These are phyloP conservation scores for Chondrostereum purpureum DNA, from an alignment of 1,284 basidiomycete species.

Conservation along the genomic window DNA sequence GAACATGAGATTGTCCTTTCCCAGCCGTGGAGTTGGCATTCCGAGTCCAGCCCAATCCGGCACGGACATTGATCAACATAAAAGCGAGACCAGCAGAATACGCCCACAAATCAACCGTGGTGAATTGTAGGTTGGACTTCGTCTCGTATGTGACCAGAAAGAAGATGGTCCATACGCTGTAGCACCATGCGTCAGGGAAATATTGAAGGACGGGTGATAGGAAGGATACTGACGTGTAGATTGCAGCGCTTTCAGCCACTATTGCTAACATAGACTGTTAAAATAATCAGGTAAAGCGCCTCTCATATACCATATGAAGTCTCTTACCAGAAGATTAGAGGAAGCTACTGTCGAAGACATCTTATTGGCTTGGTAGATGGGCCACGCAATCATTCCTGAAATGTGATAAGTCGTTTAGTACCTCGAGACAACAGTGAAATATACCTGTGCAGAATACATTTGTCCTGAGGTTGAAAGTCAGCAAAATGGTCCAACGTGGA, in stretches of 20 bases:
- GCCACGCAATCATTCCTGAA: conserved; percentile 9
- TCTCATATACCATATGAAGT: background rate
- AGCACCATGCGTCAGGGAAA: background rate
- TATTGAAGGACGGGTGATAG: background rate
- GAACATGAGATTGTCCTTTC: background rate
- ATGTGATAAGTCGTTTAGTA: background rate
- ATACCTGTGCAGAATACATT: conserved; percentile 13
- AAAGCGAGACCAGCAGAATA: conserved; percentile 9
- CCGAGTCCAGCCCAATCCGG: background rate
- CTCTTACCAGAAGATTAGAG: conserved; percentile 1
- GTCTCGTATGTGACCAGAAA: conserved; percentile 12
- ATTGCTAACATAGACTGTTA: conserved; percentile 10
- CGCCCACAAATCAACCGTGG: conserved; percentile 5
- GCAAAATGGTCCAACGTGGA: background rate
- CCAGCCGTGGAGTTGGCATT: background rate
- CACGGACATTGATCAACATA: conserved; percentile 12
- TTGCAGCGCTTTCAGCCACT: conserved; percentile 13
- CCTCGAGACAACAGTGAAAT: too few species aligned
- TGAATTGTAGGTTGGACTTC: conserved; percentile 8
- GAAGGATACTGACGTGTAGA: conserved; percentile 13
- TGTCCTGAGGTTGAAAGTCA: conserved; percentile 3
- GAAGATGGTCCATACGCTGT: conserved; percentile 13
- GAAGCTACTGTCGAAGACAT: background rate
- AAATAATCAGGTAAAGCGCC: background rate
- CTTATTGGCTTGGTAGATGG: conserved; percentile 7